Evolutionary conservation across 2,329 filamentous ascomycete genomes (phyloP).

Genomic region (Reticulascus tulasneorum): DNA sequence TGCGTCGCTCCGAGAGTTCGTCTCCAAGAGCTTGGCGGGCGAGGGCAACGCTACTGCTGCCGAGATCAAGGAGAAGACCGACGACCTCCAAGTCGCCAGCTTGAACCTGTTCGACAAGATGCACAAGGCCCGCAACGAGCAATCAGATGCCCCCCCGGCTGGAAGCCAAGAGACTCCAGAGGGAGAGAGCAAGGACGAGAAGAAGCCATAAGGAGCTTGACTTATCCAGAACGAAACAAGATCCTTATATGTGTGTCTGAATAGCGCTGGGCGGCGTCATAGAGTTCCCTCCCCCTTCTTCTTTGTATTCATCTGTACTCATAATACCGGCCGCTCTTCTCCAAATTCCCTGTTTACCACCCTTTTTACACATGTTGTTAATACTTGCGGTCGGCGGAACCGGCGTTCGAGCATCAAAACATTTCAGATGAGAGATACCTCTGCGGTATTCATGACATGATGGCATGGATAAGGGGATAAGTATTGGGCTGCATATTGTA

Average conservation of each 20-base stretch:
- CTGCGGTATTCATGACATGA: slow-evolving; percentile 41
- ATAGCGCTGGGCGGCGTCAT: slow-evolving; percentile 28
- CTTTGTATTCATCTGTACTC: slow-evolving; percentile 49
- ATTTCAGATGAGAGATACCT: slow-evolving; percentile 32
- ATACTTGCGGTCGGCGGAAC: slow-evolving; percentile 41
- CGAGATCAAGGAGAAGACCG: slow-evolving; percentile 97
- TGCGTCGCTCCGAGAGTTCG: slow-evolving; percentile 75
- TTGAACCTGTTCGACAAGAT: slow-evolving; percentile 99
- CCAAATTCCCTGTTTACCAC: slow-evolving; percentile 22
- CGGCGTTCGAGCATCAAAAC: slow-evolving; percentile 52
- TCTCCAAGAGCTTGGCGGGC: slow-evolving; percentile 90
- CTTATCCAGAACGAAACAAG: slow-evolving; percentile 4
- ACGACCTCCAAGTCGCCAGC: slow-evolving; percentile 93
- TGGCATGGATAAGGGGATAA: slow-evolving; percentile 36
- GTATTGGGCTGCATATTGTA: slow-evolving; percentile 41
- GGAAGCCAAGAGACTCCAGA: slow-evolving; percentile 57
- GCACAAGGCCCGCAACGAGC: slow-evolving; percentile 89
- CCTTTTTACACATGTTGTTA: slow-evolving; percentile 42
- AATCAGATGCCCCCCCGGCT: slow-evolving; percentile 48
- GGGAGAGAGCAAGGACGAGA: slow-evolving; percentile 69
- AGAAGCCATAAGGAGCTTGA: slow-evolving; percentile 53
- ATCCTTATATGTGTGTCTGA: slow-evolving; percentile 20
- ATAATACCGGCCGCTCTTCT: slow-evolving; percentile 38
- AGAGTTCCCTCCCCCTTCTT: slow-evolving; percentile 30
- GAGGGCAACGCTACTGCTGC: slow-evolving; percentile 82